Evolutionary conservation across 2,329 filamentous ascomycete species (phyloP), one percentile per base, ranked within the genome.

Genomic region (Alternaria atra): DNA sequence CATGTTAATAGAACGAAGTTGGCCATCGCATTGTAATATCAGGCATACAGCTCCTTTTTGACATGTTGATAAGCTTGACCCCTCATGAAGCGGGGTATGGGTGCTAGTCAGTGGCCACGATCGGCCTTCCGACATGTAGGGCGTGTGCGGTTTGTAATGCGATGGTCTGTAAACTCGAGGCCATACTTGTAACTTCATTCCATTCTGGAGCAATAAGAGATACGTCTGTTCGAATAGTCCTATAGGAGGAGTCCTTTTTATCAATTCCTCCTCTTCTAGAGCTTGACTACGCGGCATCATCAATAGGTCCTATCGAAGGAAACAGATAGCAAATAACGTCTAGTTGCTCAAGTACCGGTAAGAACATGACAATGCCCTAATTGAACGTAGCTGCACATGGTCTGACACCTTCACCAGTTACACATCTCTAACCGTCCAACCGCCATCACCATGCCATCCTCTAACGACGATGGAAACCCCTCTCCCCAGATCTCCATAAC

Each of bases 401-500:
- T 3, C 27, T 29, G 27, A 29, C 35, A 17, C 15, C 35, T 0
- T 15, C n/a, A 0, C 6, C 15, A 30, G 15, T n/a, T 46, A 46
- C 44, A 4, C 12, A 20, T n/a, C 27, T 29, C 27, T 29, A 29
- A 29, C 7, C 34, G 40, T 15, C 48, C 17, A 13, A 42, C 37
- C 34, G 9, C 32, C 30, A 23, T 23, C 25, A 47, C 40, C 4
- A 34, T 52, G 48, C 2, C 25, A 2, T 17, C 32, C 32, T 9
- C 10, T 10, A 40, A 40, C 15, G 27, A 29, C 27, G 27, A 29
- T 29, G 10, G 13, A 6, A 23, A 23, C 25, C 40, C 17, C 23
- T 34, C 51, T 6, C 55, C 50, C 17, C 27, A 34, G 4, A 54
- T 58, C 17, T 52, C 32, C 23, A 58, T 58, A 44, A 52, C 52